Evolutionary conservation across 164 flowering plant species (phyloP).

Genomic region (Stephania yunnanensis): DNA sequence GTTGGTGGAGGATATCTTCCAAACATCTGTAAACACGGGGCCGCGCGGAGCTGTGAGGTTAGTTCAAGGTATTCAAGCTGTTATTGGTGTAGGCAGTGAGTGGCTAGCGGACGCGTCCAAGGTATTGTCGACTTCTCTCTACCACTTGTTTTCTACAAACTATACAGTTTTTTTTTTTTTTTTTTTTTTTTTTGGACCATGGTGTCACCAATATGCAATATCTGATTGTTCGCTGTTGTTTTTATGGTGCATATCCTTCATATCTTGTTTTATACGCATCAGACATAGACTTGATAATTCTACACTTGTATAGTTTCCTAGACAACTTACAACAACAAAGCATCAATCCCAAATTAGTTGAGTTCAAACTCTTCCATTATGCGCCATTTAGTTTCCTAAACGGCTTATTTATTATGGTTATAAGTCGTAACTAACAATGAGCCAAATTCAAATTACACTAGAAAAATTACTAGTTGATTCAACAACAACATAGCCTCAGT

Average conservation of each 20-base stretch:
- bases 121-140: constrained; percentile 29
- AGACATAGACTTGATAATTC: no score
- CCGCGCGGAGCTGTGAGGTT: constrained; percentile 82
- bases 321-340: neutral
- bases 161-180: neutral
- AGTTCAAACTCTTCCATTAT: no score
- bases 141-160: neutral
- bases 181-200: neutral
- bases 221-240: no score
- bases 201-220: no score
- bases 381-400: no score
- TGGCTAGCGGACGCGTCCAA: constrained; percentile 80
- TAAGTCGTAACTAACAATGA: no score
- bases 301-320: neutral
- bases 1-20: constrained; percentile 83
- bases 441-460: no score
- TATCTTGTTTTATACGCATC: neutral
- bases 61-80: constrained; percentile 90
- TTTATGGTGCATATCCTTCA: neutral
- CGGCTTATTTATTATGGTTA: no score
- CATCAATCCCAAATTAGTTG: no score
- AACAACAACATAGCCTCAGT: no score
- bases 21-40: constrained; percentile 83
- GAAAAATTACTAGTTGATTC: no score
- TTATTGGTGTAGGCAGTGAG: constrained; percentile 83